These are phyloP conservation scores for Globisporangium orthogonon DNA, from an alignment of 352 stramenopile genomes.

Conservation along the genomic window DNA sequence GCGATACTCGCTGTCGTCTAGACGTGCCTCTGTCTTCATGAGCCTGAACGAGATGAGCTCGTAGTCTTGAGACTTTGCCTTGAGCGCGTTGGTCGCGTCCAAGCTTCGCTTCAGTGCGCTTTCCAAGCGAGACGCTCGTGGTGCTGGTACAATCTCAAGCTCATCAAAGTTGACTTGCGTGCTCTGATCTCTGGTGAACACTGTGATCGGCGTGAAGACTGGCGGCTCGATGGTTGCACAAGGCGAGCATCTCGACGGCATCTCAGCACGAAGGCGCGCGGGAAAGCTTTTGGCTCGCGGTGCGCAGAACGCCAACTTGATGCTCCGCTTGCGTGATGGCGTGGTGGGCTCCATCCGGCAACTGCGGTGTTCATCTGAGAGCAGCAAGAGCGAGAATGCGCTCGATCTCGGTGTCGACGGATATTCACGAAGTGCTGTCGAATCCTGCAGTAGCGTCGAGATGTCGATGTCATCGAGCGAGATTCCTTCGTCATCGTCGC, in stretches of 20 bases:
- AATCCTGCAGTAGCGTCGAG: slow-evolving; percentile 21
- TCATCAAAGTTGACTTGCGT: slow-evolving; percentile 23
- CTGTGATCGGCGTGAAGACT: slow-evolving; percentile 21
- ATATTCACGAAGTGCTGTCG: not conserved
- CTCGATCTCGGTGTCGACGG: not conserved
- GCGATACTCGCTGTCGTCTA: slow-evolving; percentile 14
- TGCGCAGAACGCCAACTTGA: slow-evolving; percentile 25
- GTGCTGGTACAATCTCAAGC: not conserved
- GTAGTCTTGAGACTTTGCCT: slow-evolving; percentile 31
- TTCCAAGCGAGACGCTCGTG: slow-evolving; percentile 13
- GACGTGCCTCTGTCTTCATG: slow-evolving; percentile 17
- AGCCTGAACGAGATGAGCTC: slow-evolving; percentile 28
- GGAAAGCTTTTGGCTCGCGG: slow-evolving; percentile 14
- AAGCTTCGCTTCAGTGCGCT: slow-evolving; percentile 34
- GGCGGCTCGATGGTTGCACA: slow-evolving; percentile 2
- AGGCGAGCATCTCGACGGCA: slow-evolving; percentile 9
- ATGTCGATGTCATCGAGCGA: slow-evolving; percentile 17
- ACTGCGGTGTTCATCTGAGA: slow-evolving; percentile 24
- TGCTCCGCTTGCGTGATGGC: slow-evolving; percentile 7
- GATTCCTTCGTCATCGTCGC: not conserved
- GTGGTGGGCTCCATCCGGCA: not conserved
- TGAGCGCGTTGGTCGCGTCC: slow-evolving; percentile 26
- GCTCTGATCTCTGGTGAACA: slow-evolving; percentile 19
- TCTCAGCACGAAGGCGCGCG: slow-evolving; percentile 22
- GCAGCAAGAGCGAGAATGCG: slow-evolving; percentile 25